Evolutionary conservation across 495 filamentous ascomycete species (phyloP).

Genomic region (Friedmanniomyces endolithicus): DNA sequence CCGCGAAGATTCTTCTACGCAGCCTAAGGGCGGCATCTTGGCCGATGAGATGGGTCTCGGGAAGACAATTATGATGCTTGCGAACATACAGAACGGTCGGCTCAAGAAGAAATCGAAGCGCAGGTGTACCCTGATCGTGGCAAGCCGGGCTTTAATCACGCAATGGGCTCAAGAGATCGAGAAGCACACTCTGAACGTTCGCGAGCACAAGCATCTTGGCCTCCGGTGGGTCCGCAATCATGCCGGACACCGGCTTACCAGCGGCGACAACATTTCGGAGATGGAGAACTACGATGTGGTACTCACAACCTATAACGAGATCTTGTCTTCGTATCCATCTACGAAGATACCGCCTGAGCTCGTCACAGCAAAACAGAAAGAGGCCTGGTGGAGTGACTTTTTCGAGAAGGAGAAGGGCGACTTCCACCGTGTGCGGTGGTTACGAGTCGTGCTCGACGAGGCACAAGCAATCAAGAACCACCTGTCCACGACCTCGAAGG

Average conservation of each 20-base stretch:
- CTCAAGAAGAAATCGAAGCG: constrained; percentile 16
- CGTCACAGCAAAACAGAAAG: constrained; percentile 22
- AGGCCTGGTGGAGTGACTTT: constrained; percentile 29
- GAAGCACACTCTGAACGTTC: constrained; percentile 22
- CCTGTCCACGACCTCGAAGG: constrained; percentile 34
- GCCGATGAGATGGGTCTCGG: constrained; percentile 56
- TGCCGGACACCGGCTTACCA: constrained; percentile 6
- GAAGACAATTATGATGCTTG: constrained; percentile 40
- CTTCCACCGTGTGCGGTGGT: constrained; percentile 40
- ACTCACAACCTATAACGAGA: constrained; percentile 43
- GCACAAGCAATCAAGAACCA: constrained; percentile 53
- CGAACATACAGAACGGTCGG: constrained; percentile 29
- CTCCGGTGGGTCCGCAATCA: constrained; percentile 8
- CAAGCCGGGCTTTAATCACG: constrained; percentile 30
- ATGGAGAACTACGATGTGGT: constrained; percentile 23
- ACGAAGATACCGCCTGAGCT: constrained; percentile 23
- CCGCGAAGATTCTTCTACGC: constrained; percentile 34
- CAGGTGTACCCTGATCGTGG: constrained; percentile 42
- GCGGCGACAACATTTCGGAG: constrained; percentile 12
- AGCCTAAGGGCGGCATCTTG: constrained; percentile 42
- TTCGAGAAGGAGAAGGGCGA: constrained; percentile 29
- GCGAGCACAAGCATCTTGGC: constrained; percentile 6
- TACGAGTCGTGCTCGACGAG: constrained; percentile 49
- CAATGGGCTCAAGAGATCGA: constrained; percentile 38
- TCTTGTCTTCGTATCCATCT: constrained; percentile 39